Conservation (phyloP, 257 asterid species). For the Solanum habrochaites region DNA sequence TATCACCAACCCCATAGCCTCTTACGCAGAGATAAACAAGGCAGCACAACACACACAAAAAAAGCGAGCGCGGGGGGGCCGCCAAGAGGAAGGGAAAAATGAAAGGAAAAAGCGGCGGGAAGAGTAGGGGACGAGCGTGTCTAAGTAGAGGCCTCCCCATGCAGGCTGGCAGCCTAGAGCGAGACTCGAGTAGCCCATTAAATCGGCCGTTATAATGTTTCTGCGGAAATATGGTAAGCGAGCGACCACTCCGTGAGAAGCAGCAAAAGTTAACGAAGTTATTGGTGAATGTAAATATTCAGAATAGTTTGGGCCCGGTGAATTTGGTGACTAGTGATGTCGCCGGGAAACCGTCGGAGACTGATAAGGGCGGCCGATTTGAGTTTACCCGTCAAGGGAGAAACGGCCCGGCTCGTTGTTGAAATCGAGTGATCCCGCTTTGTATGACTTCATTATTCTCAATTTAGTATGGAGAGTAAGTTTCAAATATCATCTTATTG, state of each 20-base stretch:
- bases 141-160: no score
- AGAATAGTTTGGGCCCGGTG: conserved; percentile 45
- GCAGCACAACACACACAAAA: neutral
- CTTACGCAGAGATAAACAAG: neutral
- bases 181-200: neutral
- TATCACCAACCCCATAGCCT: neutral
- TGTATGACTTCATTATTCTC: conserved; percentile 49
- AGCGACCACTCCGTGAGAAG: neutral
- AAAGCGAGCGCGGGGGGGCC: no score
- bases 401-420: conserved; percentile 56
- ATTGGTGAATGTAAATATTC: conserved; percentile 40
- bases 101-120: no score
- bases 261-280: conserved; percentile 23
- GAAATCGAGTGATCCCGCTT: conserved; percentile 16
- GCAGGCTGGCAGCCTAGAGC: neutral
- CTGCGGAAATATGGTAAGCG: neutral
- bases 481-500: neutral
- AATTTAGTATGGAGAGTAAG: conserved; percentile 42
- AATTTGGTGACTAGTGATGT: conserved; percentile 41
- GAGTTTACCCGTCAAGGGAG: conserved; percentile 40
- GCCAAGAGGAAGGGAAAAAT: no score
- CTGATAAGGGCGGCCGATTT: conserved; percentile 39
- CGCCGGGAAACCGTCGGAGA: conserved; percentile 47
- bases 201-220: neutral
- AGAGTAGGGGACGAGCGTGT: no score